Base-by-base conservation (phyloP, 1,284 basidiomycete genomes). In the Meripilus lineatus region DNA sequence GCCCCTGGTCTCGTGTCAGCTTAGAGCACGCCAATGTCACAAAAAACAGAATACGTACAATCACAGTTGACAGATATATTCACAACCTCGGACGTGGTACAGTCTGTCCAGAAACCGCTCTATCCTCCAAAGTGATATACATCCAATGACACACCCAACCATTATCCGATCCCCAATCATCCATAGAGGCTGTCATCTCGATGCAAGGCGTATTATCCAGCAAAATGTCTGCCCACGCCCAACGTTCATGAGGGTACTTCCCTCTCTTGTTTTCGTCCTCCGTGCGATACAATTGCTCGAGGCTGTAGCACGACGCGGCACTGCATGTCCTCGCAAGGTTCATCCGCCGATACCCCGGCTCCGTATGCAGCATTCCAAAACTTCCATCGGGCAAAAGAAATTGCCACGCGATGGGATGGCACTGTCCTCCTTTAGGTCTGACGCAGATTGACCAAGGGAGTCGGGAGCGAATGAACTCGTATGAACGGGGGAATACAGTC, bases 341-440 rank as follows among this genome's bases (percentile, higher is more conserved):
- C 10, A 18, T 11, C 8, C 18, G 10, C 21, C 42, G 25, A 22
- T 26, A 44, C 15, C 38, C 42, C 21, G 33, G 34, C 24, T 44
- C 42, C 7, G 38, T 35, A 17, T 37, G 34, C 20, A 44, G 22
- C 42, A 44, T 44, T n/a, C 42, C 42, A 5, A 24, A 4, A 17
- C 21, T 18, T 7, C 42, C 42, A 20, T 44, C 42, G 17, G 34
- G 34, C 11, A 25, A 28, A 8, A 44, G 8, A 22, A 44, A 10
- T n/a, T 44, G 18, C 42, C 42, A 44, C 18, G 42, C 42, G 22
- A 44, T 18, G 20, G 34, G 42, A 5, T 7, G 24, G 17, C n/a
- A n/a, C n/a, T 24, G 21, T 5, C 3, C n/a, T 8, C 24, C 23
- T 15, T 36, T 28, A 2, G 14, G 33, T 5, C 34, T 20, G 20